These are phyloP conservation scores for Laburnicola sp. DNA, from an alignment of 2,329 filamentous ascomycete species.

Conservation along the genomic window DNA sequence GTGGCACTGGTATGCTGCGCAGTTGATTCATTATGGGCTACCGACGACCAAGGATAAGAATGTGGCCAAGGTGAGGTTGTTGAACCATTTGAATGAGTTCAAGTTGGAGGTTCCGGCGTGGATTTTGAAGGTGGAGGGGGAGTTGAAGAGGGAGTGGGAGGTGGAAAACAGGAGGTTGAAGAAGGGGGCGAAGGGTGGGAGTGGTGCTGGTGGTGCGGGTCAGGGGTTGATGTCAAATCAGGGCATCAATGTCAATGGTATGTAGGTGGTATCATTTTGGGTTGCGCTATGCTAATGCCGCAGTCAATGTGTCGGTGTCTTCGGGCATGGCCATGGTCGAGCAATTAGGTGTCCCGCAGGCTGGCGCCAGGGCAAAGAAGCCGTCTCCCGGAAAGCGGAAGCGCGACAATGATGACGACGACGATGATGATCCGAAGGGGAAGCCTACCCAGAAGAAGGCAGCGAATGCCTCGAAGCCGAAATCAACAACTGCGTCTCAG, in stretches of 20 bases:
- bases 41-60: conserved; percentile 61
- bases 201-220: background rate
- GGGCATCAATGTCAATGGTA: conserved; percentile 21
- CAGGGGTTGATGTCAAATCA: background rate
- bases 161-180: conserved; percentile 56
- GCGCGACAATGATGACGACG: conserved; percentile 6
- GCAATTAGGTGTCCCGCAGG: background rate
- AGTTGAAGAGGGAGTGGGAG: conserved; percentile 62
- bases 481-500: background rate
- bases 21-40: conserved; percentile 65
- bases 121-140: conserved; percentile 55
- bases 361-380: background rate
- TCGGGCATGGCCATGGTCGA: background rate
- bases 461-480: background rate
- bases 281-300: background rate
- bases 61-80: conserved; percentile 60
- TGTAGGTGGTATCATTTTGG: background rate
- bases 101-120: conserved; percentile 55
- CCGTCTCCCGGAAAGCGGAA: background rate
- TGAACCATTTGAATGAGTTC: conserved; percentile 58
- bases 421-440: background rate
- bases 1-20: conserved; percentile 65
- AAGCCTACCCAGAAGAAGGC: conserved; percentile 8
- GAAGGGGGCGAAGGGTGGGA: conserved; percentile 13
- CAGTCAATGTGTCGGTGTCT: conserved; percentile 13